Evolutionary conservation across 2,329 filamentous ascomycete species (phyloP).

Genomic region (Rutstroemia sydowiana): DNA sequence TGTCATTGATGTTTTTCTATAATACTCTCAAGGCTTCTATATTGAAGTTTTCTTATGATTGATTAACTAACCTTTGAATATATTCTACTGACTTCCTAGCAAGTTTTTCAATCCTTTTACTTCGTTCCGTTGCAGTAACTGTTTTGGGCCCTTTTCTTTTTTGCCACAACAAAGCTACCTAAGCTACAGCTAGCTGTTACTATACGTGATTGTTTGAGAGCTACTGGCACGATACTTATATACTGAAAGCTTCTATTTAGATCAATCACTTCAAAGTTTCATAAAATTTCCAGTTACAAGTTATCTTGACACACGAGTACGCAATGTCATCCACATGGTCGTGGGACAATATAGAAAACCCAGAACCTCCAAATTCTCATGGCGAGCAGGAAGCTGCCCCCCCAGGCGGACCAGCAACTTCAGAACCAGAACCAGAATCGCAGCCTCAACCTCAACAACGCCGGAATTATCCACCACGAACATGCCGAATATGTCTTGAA

Average conservation of each 20-base stretch:
- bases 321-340: neutral
- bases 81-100: no score
- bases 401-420: neutral
- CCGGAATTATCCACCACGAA: constrained; percentile 60
- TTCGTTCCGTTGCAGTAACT: neutral
- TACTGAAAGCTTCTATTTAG: no score
- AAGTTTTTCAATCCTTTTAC: neutral
- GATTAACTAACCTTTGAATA: no score
- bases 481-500: constrained; percentile 87
- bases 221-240: no score
- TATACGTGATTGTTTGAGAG: neutral
- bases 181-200: neutral
- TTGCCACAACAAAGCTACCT: neutral
- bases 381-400: neutral
- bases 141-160: neutral
- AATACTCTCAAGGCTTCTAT: constrained; percentile 18
- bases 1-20: constrained; percentile 10
- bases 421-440: neutral
- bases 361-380: neutral
- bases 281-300: no score
- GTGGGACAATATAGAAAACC: neutral
- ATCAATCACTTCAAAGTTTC: neutral
- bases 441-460: constrained; percentile 25
- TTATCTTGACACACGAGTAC: no score
- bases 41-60: constrained; percentile 10